phyloP scores from a whole-genome alignment of 805 yeast genomes.

The Candida awuae region DNA sequence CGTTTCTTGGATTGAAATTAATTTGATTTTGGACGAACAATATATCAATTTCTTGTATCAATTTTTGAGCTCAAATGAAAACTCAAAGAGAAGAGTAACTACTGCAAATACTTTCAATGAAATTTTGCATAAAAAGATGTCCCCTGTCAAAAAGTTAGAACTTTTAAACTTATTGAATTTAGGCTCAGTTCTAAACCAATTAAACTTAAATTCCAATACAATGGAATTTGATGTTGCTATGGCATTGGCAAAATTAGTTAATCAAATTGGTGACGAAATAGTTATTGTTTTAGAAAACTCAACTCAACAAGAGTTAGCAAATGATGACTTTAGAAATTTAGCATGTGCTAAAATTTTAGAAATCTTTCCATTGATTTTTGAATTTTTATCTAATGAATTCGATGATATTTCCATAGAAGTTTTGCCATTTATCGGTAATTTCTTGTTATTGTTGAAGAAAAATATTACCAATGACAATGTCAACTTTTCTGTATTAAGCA shows the following conservation, averaged over 20 bases:
- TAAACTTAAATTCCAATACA: slow-evolving; percentile 34
- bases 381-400: slow-evolving; percentile 69
- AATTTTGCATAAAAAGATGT: slow-evolving; percentile 51
- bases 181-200: slow-evolving; percentile 40
- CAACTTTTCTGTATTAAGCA: slow-evolving; percentile 26
- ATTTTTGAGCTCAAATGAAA: slow-evolving; percentile 33
- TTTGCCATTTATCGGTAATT: slow-evolving; percentile 71
- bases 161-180: slow-evolving; percentile 63
- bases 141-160: slow-evolving; percentile 48
- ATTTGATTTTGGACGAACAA: slow-evolving; percentile 55
- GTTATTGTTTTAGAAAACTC: slow-evolving; percentile 56
- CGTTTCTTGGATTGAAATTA: slow-evolving; percentile 88
- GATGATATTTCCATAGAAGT: slow-evolving; percentile 85
- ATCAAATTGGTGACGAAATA: slow-evolving; percentile 69
- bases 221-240: slow-evolving; percentile 54
- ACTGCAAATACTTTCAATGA: slow-evolving; percentile 51
- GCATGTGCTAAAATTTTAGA: slow-evolving; percentile 43
- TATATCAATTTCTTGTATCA: slow-evolving; percentile 51
- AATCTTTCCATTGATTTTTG: slow-evolving; percentile 65
- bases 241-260: slow-evolving; percentile 68
- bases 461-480: slow-evolving; percentile 30
- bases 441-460: slow-evolving; percentile 62
- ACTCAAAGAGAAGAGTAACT: slow-evolving; percentile 42
- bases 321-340: slow-evolving; percentile 32
- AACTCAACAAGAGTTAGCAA: slow-evolving; percentile 27